Evolutionary conservation across 139 green algal species (phyloP), one percentile per base, ranked within the genome.

Genomic region (Parachlorella kessleri): DNA sequence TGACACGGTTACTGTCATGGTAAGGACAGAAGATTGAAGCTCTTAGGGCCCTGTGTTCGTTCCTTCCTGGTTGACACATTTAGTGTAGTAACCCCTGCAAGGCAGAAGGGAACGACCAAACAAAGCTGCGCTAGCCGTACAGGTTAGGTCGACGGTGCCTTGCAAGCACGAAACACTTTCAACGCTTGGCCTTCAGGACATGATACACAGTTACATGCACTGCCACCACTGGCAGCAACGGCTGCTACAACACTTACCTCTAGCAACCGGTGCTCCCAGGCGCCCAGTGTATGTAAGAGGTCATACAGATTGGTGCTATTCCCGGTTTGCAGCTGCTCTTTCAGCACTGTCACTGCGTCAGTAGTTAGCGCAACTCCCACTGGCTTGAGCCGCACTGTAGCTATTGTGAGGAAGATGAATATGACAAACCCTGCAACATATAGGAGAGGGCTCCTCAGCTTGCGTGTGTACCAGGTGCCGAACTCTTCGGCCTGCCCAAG

Each of bases 261-360:
- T 37, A 33, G 14, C 9, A 35, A 33, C n/a, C 28, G 28, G 28
- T 33, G 23, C 63, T 69, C 63, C n/a, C 26, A 35, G n/a, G 26
- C 28, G 24, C n/a, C 28, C 9, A 41, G 72, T 1, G 35, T 53
- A 35, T 77, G 41, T n/a, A 71, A 35, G 7, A 92, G 73, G 30
- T 79, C 40, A 36, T 91, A 77, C 0, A 91, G 26, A 26, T 88
- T 85, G 33, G 68, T 71, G 59, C 76, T 71, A 30, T 81, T 81
- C 2, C 91, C 71, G 4, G 83, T 81, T 26, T 90, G 71, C 2
- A 73, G 84, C 84, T n/a, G 83, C 80, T 33, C 21, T 55, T 73
- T 38, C 33, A 79, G 63, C 23, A 21, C 53, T 14, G 55, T 21
- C 65, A 74, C 26, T 14, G 55, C 24, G 41, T 21, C 8, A 26